Percentiles rank a stretch among this genome's conserved stretches.
phyloP scores from a whole-genome alignment of 768 basidiomycete genomes.

The Xerocomellus amylosporus region DNA sequence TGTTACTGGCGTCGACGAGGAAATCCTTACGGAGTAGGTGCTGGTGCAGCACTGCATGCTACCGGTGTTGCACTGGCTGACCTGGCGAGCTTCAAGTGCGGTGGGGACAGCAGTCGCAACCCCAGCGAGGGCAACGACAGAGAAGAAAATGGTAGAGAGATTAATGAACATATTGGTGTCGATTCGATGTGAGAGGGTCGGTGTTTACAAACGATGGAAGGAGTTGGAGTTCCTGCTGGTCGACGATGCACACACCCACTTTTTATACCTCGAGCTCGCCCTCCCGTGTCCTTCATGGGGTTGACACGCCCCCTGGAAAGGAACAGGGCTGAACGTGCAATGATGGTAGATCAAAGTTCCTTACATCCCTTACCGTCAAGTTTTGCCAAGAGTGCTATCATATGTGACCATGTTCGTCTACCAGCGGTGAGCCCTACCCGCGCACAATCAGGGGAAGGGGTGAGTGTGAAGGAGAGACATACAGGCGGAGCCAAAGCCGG shows the following conservation, averaged over 20 bases:
- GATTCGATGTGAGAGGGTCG: background rate
- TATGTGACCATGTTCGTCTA: background rate
- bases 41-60: too few relatives aligned
- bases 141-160: too few relatives aligned
- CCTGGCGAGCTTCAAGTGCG: too few relatives aligned
- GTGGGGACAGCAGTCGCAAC: too few relatives aligned
- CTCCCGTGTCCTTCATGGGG: background rate
- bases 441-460: background rate
- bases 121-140: conserved; percentile 7
- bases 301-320: background rate
- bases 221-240: background rate
- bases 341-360: background rate
- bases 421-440: too few relatives aligned
- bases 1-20: background rate
- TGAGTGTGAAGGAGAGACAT: background rate
- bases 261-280: background rate
- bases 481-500: background rate
- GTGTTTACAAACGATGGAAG: background rate
- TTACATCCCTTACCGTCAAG: background rate
- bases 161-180: background rate
- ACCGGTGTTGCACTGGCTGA: too few relatives aligned
- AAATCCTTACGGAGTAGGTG: background rate
- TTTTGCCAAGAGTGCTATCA: background rate
- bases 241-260: too few relatives aligned
- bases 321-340: background rate